Evolutionary conservation across 176 grass and related monocot species (phyloP).

Genomic region (Lolium multiflorum): DNA sequence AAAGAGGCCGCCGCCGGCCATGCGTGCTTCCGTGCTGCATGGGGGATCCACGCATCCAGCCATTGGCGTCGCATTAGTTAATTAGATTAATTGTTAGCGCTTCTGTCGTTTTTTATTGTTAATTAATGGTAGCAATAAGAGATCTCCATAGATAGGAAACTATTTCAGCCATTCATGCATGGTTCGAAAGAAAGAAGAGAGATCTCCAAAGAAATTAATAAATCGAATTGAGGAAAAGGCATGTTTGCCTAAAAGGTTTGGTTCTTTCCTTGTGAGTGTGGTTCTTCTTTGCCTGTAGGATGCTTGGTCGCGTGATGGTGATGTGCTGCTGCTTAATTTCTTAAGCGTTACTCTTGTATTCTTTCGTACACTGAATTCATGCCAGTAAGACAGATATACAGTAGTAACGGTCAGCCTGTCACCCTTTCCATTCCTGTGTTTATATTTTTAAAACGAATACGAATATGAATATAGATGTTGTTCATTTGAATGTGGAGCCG

Average conservation of each 20-base stretch:
- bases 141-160: not conserved
- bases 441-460: too few relatives aligned
- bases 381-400: not conserved
- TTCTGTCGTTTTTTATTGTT: not conserved
- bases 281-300: conserved; percentile 6
- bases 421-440: not conserved
- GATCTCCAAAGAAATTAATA: not conserved
- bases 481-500: too few relatives aligned
- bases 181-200: conserved; percentile 19
- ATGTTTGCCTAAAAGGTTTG: conserved; percentile 20
- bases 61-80: not conserved
- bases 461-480: too few relatives aligned
- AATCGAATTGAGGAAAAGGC: not conserved
- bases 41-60: not conserved
- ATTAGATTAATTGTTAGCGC: conserved; percentile 10
- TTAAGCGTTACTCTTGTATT: conserved; percentile 6
- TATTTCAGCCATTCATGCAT: not conserved
- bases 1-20: conserved; percentile 1
- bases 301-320: conserved; percentile 35
- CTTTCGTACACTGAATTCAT: not conserved
- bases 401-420: not conserved
- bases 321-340: conserved; percentile 29
- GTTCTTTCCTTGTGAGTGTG: conserved; percentile 47
- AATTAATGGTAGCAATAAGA: conserved; percentile 27
- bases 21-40: conserved; percentile 14